Base-by-base conservation (phyloP, 768 basidiomycete genomes). In the Plicaturopsis crispa region DNA sequence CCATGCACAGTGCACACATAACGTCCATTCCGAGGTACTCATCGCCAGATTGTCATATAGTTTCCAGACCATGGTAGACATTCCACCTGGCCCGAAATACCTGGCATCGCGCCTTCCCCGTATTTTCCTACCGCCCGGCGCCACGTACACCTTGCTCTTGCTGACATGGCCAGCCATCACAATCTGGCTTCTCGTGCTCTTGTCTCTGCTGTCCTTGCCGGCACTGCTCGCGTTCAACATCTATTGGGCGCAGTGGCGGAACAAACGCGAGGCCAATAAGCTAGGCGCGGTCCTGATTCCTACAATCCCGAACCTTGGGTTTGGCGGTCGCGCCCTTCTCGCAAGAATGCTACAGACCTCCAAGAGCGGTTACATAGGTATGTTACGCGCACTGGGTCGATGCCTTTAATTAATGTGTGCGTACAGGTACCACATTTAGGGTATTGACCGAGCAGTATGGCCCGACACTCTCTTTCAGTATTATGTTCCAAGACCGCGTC, bases 401-500 rank as follows among this genome's bases (percentile, higher is more conserved):
- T n/a, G n/a, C 14, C 8, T 28, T 28, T 28, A 28, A 28, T 14
- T 28, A 8, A 14, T 28, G 14, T 28, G 14, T 28, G 26, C 8
- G 14, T 28, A 28, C 8, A 28, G 26, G 8, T 28, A 12, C 16
- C 32, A 26, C 41, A 41, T 34, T n/a, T n/a, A n/a, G n/a, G n/a
- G n/a, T n/a, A n/a, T 20, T 23, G 39, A 8, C 6, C n/a, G n/a
- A n/a, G n/a, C n/a, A 42, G 17, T 33, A 46, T 14, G 54, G 57
- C 4, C 42, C 55, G 8, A 62, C 60, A 7, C 0, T 50, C 19
- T 36, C 54, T 31, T 23, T 48, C 7, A 44, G 24, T 24, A 5
- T 52, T 20, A 16, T 61, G 38, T 56, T 49, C 31, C 59, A 62
- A 24, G 48, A 43, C 31, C 53, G 48, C 47, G 60, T 42, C n/a